phyloP scores from a whole-genome alignment of 768 basidiomycete genomes.

The Pulveroboletus ravenelii region DNA sequence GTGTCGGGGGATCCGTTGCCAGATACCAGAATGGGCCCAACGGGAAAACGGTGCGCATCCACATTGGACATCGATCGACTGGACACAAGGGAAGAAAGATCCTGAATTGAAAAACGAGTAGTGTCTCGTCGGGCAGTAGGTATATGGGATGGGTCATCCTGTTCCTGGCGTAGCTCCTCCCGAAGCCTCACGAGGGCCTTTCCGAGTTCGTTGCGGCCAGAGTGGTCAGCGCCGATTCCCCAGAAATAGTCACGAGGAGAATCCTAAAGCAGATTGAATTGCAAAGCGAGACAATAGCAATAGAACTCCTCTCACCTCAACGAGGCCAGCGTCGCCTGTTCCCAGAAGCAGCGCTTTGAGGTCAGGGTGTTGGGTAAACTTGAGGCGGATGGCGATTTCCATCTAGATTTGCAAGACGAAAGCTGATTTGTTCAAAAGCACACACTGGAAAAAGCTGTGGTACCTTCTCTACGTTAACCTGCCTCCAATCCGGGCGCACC shows the following conservation, averaged over 20 bases:
- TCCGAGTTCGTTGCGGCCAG: conserved; percentile 71
- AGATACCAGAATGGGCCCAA: neutral
- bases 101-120: conserved; percentile 30
- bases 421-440: neutral
- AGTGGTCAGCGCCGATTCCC: conserved; percentile 64
- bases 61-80: conserved; percentile 1
- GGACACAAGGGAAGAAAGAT: conserved; percentile 24
- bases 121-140: conserved; percentile 25
- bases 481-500: conserved; percentile 63
- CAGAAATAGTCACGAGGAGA: conserved; percentile 77
- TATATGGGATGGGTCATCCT: conserved; percentile 21
- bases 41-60: conserved; percentile 6
- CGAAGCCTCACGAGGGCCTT: conserved; percentile 64
- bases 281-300: neutral
- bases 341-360: conserved; percentile 55
- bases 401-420: conserved; percentile 41
- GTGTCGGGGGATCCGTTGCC: neutral
- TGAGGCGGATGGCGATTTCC: conserved; percentile 59
- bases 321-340: conserved; percentile 61
- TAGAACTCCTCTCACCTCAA: conserved; percentile 48
- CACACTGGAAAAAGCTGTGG: neutral
- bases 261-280: conserved; percentile 37
- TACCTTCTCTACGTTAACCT: conserved; percentile 65
- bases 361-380: conserved; percentile 66
- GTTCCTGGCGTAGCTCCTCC: conserved; percentile 42